Evolutionary conservation across 441 rosid genomes (phyloP), one percentile per base, ranked within the genome.

Genomic region (Manihot esculenta): DNA sequence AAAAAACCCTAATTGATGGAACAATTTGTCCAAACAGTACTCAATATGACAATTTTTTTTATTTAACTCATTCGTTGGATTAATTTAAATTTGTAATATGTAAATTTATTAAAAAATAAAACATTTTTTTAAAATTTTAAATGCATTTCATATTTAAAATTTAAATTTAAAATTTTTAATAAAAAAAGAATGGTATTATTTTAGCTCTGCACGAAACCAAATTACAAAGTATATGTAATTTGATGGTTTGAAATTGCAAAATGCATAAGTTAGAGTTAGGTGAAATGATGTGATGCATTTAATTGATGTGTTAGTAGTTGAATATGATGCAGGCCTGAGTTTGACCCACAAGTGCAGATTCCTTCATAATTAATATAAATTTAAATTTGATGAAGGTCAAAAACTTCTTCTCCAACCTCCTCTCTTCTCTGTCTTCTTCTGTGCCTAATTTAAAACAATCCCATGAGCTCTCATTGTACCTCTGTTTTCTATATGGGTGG

Each of bases 291-390:
- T 68, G 50, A 65, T 23, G 64, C 41, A 48, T 53, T 30, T 63
- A 30, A 63, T 41, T 62, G n/a, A n/a, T n/a, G n/a, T 23, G 9
- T 48, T 15, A 69, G 45, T 13, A 12, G 58, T 45, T 69, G 53
- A 63, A 63, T 38, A 1, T 27, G 11, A 18, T 47, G 65, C 42
- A 6, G 8, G 3, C 33, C 30, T 56, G 18, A 41, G 50, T 74
- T 68, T 74, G 77, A 74, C 77, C 58, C 70, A 30, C 71, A 38
- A 35, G 24, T 27, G 5, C 20, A 51, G 70, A 66, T 66, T 66
- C 70, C 60, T 51, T 18, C 7, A 48, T 30, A 30, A 30, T 60
- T 33, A 60, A 33, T 14, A 17, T 61, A 7, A 30, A 5, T 64
- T 47, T 7, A 30, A 18, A 26, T 26, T 14, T 23, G 0, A 47